Base-by-base conservation (phyloP, 2,329 filamentous ascomycete genomes). In the Aspergillus ochraceus region DNA sequence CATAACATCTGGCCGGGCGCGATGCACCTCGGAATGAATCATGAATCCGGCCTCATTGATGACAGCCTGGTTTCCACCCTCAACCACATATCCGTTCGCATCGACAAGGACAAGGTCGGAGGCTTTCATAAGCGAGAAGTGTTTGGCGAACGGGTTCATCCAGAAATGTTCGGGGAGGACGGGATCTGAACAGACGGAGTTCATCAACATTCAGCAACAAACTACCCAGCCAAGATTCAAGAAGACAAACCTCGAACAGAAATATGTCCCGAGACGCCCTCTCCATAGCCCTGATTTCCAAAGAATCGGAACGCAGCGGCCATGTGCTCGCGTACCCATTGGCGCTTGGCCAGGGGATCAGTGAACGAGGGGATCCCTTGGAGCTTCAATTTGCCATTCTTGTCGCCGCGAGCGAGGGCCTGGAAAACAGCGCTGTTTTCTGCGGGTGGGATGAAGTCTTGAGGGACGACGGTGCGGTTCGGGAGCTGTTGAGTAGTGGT, bases 1-100 rank as follows among this genome's bases (percentile, higher is more conserved):
- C 57, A 82, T 76, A 29, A 87, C 80, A 66, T 87, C 85, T 1
- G 84, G 84, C 1, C 85, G 79, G 1, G 85, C 85, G 26, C 78
- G 78, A 68, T 87, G 84, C 2, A 87, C 82, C 19, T 83, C 84
- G 3, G 82, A 80, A 68, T 87, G 85, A 57, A 88, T 87, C 76
- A 84, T 83, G 65, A 86, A 87, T 1, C 84, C 84, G 53, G 79
- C 79, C 57, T 74, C 72, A 49, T 78, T 77, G 57, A 71, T 77
- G 54, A 70, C 77, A 6, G 71, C 58, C 63, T 77, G 76, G 22
- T 74, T 73, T 22, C 76, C 76, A 1, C 75, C 76, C 32, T 77
- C 76, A 10, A 73, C 72, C 29, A 79, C 76, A 42, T 74, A 77
- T 46, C 76, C 76, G 10, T 78, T 73, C 32, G 66, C 61, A 52